phyloP scores from a whole-genome alignment of 2,329 filamentous ascomycete species.

The Penicillium rolfsii region DNA sequence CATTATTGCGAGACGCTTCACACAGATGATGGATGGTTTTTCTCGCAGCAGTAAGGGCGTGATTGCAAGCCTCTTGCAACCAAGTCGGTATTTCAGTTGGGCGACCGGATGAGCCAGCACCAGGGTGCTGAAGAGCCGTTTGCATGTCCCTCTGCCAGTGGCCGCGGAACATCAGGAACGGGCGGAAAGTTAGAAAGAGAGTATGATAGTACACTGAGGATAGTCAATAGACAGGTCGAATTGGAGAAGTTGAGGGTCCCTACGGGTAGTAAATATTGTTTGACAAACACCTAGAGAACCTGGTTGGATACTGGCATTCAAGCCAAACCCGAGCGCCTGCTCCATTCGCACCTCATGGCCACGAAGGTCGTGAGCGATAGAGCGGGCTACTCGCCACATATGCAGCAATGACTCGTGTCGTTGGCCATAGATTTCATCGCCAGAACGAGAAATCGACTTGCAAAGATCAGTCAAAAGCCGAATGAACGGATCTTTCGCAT shows the following conservation, averaged over 20 bases:
- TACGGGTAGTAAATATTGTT: slow-evolving; percentile 46
- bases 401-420: slow-evolving; percentile 45
- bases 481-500: slow-evolving; percentile 47
- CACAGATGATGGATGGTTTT: slow-evolving; percentile 48
- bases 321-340: slow-evolving; percentile 37
- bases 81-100: slow-evolving; percentile 39
- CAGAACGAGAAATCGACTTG: slow-evolving; percentile 47
- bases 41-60: slow-evolving; percentile 47
- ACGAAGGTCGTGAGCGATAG: slow-evolving; percentile 38
- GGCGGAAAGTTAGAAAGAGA: slow-evolving; percentile 49
- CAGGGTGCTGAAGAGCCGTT: slow-evolving; percentile 14
- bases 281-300: slow-evolving; percentile 48
- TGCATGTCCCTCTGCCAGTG: slow-evolving; percentile 44
- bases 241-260: slow-evolving; percentile 16
- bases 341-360: slow-evolving; percentile 33
- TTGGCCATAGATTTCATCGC: slow-evolving; percentile 47
- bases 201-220: slow-evolving; percentile 50
- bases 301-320: slow-evolving; percentile 42
- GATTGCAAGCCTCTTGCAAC: slow-evolving; percentile 51
- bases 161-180: slow-evolving; percentile 51
- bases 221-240: slow-evolving; percentile 7
- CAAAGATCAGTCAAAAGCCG: slow-evolving; percentile 42
- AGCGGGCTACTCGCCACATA: slow-evolving; percentile 43
- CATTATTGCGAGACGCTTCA: slow-evolving; percentile 46
- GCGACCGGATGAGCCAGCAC: slow-evolving; percentile 16